A percentile compares a stretch with the other conserved stretches of the same genome.
These are phyloP conservation scores for Penicillium digitatum DNA, from an alignment of 2,329 filamentous ascomycete species.

Conservation along the genomic window DNA sequence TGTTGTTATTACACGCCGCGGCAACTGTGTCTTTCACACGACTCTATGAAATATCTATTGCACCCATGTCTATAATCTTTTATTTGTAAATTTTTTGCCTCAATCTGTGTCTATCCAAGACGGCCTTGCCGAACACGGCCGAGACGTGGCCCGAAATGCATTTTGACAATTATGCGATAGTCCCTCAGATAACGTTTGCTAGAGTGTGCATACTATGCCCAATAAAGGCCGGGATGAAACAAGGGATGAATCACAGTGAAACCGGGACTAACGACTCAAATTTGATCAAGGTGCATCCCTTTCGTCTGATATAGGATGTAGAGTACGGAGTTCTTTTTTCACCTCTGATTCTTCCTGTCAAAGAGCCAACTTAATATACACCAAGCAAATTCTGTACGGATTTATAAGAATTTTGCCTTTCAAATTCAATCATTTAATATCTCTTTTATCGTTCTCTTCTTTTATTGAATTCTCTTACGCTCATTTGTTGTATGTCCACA, in stretches of 20 bases:
- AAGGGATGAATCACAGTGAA: conserved; percentile 23
- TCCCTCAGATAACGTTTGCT: conserved; percentile 6
- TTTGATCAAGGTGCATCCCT: too few species aligned
- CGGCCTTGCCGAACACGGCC: not conserved
- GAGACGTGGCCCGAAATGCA: not conserved
- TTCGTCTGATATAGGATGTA: conserved; percentile 1
- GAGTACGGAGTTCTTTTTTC: not conserved
- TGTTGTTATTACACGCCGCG: not conserved
- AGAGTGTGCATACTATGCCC: conserved; percentile 6
- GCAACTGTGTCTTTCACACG: not conserved
- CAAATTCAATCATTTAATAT: not conserved
- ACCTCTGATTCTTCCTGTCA: not conserved
- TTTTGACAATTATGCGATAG: not conserved
- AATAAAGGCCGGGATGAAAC: conserved; percentile 17
- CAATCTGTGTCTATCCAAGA: not conserved
- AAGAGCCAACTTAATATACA: not conserved
- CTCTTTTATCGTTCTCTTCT: not conserved
- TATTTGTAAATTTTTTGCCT: not conserved
- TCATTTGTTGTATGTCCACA: not conserved
- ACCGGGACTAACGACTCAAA: conserved; percentile 5
- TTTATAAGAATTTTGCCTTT: not conserved
- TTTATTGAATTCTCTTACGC: not conserved
- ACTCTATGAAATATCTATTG: conserved; percentile 4
- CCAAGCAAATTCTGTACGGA: conserved; percentile 4
- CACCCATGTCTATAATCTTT: not conserved